Evolutionary conservation across 2,329 filamentous ascomycete species (phyloP).

Genomic region (Amylocarpus encephaloides): DNA sequence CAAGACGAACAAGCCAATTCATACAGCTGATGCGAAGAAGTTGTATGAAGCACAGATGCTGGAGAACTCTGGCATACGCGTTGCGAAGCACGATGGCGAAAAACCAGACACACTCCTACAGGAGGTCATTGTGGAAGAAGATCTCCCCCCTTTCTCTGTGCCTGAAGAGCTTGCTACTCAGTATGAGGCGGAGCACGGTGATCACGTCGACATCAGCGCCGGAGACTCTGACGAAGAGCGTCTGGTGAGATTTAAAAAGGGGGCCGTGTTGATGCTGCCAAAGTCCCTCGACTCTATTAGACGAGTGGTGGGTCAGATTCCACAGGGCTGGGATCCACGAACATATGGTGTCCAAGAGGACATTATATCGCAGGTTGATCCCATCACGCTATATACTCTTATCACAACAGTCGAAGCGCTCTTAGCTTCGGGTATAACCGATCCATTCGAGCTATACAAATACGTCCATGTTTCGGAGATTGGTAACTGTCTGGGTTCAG

Average conservation of each 20-base stretch:
- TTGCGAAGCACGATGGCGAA: too few species aligned
- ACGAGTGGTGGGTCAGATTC: conserved; percentile 70
- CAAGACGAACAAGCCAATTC: not conserved
- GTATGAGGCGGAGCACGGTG: not conserved
- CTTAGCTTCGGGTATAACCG: conserved; percentile 84
- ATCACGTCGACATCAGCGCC: not conserved
- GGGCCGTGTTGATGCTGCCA: not conserved
- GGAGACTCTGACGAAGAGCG: not conserved
- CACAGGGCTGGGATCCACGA: conserved; percentile 91
- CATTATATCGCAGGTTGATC: conserved; percentile 92
- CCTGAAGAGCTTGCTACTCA: not conserved
- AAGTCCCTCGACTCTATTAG: not conserved
- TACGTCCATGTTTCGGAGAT: conserved; percentile 95
- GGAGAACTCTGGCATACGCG: too few species aligned
- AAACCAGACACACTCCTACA: too few species aligned
- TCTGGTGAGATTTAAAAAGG: not conserved
- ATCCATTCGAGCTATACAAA: conserved; percentile 98
- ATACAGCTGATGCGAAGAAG: not conserved
- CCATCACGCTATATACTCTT: conserved; percentile 85
- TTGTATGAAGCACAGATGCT: not conserved
- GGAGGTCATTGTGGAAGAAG: not conserved
- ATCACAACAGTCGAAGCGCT: conserved; percentile 86
- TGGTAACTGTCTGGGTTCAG: conserved; percentile 93
- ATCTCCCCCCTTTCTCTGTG: not conserved
- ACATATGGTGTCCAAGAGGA: conserved; percentile 91